A percentile compares a stretch with the other conserved stretches of the same genome.
These are phyloP conservation scores for Rhodosporidiobolus odoratus DNA, from an alignment of 768 basidiomycete genomes.

Conservation along the genomic window DNA sequence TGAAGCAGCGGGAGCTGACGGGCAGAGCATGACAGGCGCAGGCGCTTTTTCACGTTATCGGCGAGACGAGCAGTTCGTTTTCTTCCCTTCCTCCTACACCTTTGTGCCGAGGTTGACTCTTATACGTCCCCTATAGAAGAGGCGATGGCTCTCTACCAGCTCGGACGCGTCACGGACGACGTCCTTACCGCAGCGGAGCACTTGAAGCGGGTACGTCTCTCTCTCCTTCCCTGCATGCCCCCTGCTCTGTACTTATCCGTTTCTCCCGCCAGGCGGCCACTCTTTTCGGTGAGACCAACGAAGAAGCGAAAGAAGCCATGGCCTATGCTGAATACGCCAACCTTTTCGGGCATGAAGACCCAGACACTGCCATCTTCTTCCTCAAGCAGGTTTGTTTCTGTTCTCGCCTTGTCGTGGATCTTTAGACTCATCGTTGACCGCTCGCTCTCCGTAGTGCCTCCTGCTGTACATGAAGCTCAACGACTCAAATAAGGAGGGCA, in stretches of 20 bases:
- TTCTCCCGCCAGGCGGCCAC: slow-evolving; percentile 3
- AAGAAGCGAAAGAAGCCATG: slow-evolving; percentile 20
- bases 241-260: neutral
- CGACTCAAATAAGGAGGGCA: slow-evolving; percentile 10
- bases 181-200: slow-evolving; percentile 1
- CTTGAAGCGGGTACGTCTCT: slow-evolving; percentile 12
- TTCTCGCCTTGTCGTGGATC: no score
- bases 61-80: slow-evolving; percentile 5
- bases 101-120: no score
- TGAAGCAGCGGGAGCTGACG: neutral
- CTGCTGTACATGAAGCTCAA: slow-evolving; percentile 19
- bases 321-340: slow-evolving; percentile 23
- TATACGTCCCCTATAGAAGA: slow-evolving; percentile 8
- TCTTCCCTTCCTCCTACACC: neutral
- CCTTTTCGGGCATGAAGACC: slow-evolving; percentile 2
- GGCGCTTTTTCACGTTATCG: neutral
- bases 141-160: slow-evolving; percentile 25
- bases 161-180: slow-evolving; percentile 7
- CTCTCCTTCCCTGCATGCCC: neutral
- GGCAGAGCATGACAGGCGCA: neutral
- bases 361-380: neutral
- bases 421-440: no score
- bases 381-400: slow-evolving; percentile 11
- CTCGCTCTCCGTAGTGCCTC: neutral
- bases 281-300: slow-evolving; percentile 1